Base-by-base conservation (phyloP, 441 rosid genomes). In the Brassica balearica region DNA sequence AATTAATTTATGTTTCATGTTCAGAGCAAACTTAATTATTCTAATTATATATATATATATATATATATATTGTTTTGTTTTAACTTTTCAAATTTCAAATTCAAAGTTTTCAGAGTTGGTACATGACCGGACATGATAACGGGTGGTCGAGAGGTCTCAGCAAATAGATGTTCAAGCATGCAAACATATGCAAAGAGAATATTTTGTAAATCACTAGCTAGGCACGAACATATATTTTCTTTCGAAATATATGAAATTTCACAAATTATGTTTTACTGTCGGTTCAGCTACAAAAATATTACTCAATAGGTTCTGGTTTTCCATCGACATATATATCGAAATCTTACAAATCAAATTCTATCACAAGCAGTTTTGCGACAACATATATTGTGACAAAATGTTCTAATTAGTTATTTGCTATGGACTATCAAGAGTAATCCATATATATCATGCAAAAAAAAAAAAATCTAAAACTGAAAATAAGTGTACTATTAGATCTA, bases 121-220 rank as follows among this genome's bases (percentile, higher is more conserved):
- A 22, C 46, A 65, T 15, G 71, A 68, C 59, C 71, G 11, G 34
- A 67, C 58, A 22, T 67, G 77, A 64, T 32, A 67, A 41, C 5
- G 68, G 17, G 5, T 68, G 73, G 73, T 27, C 6, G 63, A 76
- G 69, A 69, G 38, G 17, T 29, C 22, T 67, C 53, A 76, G 63
- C 38, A 71, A 53, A 20, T 71, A 71, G 65, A n/a, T 71, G 8
- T 41, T 59, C 25, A 41, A n/a, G 58, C 20, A 68, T 76, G 56
- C 69, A 76, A 48, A 48, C 63, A 29, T 20, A 76, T 48, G 19
- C 63, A 61, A 69, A 29, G 64, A 8, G 55, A 61, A 76, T 69
- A 76, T 48, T 29, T 60, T 60, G 63, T 29, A 76, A 65, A 68
- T 68, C 36, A 74, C 59, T 36, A 65, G n/a, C 19, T 36, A 55